Conservation (phyloP, 768 basidiomycete genomes). For the Amanita exitialis region DNA sequence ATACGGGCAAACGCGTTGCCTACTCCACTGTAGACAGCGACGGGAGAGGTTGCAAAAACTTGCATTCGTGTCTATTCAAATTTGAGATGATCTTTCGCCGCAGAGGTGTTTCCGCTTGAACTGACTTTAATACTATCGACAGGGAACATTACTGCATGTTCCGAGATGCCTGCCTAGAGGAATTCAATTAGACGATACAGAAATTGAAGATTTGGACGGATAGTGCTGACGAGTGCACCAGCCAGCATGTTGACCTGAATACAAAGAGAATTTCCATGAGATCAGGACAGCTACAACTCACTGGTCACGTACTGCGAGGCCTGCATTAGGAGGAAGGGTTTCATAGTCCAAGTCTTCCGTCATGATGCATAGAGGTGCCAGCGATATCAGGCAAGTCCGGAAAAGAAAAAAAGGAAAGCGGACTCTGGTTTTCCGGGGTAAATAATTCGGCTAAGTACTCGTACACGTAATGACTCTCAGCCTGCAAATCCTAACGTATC, state of each 20-base stretch:
- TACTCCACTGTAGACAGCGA: slow-evolving; percentile 81
- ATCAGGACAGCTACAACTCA: not conserved
- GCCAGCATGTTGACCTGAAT: slow-evolving; percentile 91
- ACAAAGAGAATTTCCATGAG: slow-evolving; percentile 10
- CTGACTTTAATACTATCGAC: slow-evolving; percentile 96
- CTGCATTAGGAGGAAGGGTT: slow-evolving; percentile 59
- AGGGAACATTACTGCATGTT: slow-evolving; percentile 98
- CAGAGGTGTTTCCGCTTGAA: slow-evolving; percentile 7
- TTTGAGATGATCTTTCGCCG: not conserved
- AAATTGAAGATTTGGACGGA: slow-evolving; percentile 6
- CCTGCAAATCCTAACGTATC: slow-evolving; percentile 15
- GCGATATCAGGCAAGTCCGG: not conserved
- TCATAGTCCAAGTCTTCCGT: slow-evolving; percentile 40
- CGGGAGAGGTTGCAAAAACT: slow-evolving; percentile 81
- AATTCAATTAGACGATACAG: slow-evolving; percentile 5
- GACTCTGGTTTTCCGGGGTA: not conserved
- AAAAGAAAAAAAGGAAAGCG: slow-evolving; percentile 1
- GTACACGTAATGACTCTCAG: not conserved
- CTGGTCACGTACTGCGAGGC: slow-evolving; percentile 52
- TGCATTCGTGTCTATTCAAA: slow-evolving; percentile 90
- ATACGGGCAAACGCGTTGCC: slow-evolving; percentile 88
- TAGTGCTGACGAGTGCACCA: slow-evolving; percentile 75
- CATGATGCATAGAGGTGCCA: slow-evolving; percentile 14
- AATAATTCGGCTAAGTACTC: not conserved
- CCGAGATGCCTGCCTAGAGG: slow-evolving; percentile 89